Percentiles rank a stretch among this genome's conserved stretches.
phyloP scores from a whole-genome alignment of 1,284 basidiomycete species.

The Dichomitus squalens region DNA sequence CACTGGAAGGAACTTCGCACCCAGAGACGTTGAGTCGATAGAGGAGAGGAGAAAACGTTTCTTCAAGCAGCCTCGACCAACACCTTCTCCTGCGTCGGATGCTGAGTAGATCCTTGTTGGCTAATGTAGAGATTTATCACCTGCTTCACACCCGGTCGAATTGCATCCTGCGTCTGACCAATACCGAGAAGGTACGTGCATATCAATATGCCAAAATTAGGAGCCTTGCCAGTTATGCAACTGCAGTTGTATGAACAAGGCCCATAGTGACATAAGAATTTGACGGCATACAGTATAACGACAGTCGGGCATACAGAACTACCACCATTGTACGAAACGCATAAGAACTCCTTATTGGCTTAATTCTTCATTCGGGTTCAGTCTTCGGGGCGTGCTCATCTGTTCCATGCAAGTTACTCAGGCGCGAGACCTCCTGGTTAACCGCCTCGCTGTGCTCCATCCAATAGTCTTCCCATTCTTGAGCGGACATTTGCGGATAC shows the following conservation, averaged over 20 bases:
- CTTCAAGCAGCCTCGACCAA: slow-evolving; percentile 61
- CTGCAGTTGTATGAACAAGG: background rate
- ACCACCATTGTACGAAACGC: background rate
- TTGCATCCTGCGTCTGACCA: background rate
- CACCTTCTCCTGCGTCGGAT: slow-evolving; percentile 29
- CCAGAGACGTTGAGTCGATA: slow-evolving; percentile 38
- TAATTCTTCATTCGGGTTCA: slow-evolving; percentile 7
- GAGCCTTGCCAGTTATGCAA: no score
- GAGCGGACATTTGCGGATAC: slow-evolving; percentile 48
- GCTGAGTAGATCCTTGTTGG: slow-evolving; percentile 28
- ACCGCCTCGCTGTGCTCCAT: slow-evolving; percentile 45
- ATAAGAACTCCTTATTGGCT: background rate
- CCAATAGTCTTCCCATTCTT: slow-evolving; percentile 62
- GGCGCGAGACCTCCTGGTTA: slow-evolving; percentile 25
- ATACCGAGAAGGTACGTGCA: background rate
- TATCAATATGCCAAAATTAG: no score
- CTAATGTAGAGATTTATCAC: slow-evolving; percentile 22
- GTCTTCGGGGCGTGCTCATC: slow-evolving; percentile 1
- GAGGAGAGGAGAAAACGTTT: slow-evolving; percentile 72
- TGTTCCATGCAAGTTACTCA: slow-evolving; percentile 1
- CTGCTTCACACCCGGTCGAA: slow-evolving; percentile 1
- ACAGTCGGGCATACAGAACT: background rate
- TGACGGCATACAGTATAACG: background rate
- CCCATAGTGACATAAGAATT: background rate
- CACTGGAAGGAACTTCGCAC: slow-evolving; percentile 60